A percentile compares a stretch with the other conserved stretches of the same genome.
phyloP scores from a whole-genome alignment of 2,329 filamentous ascomycete species.

The Epicoccum sorghinum region DNA sequence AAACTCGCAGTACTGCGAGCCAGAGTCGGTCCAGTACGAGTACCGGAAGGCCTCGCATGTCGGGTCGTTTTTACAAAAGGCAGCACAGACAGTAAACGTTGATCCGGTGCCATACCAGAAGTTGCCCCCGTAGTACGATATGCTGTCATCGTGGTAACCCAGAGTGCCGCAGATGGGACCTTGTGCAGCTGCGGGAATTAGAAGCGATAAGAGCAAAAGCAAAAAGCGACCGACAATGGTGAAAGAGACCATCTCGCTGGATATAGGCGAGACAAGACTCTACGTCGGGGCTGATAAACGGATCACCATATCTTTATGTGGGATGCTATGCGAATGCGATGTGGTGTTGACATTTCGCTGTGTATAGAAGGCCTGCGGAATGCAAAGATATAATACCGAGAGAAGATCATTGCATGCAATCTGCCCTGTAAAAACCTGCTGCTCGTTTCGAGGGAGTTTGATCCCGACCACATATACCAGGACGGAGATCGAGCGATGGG shows the following conservation, averaged over 20 bases:
- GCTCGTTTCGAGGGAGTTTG: too few species aligned
- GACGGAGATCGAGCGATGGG: background rate
- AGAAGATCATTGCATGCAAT: too few species aligned
- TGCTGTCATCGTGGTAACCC: conserved; percentile 18
- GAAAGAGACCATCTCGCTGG: background rate
- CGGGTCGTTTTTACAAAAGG: conserved; percentile 25
- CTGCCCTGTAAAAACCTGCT: too few species aligned
- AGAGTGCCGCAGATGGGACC: conserved; percentile 15
- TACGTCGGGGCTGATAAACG: too few species aligned
- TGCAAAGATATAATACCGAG: too few species aligned
- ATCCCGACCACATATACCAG: too few species aligned
- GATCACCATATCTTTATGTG: too few species aligned
- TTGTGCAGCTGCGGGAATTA: background rate
- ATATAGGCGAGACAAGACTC: too few species aligned
- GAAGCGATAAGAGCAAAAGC: background rate
- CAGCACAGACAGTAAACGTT: conserved; percentile 26
- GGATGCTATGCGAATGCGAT: too few species aligned
- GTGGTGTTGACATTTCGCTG: too few species aligned
- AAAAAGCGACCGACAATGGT: background rate
- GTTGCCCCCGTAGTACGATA: conserved; percentile 30
- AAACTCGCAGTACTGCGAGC: conserved; percentile 33
- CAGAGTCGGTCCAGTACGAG: conserved; percentile 22
- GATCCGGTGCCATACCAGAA: conserved; percentile 30
- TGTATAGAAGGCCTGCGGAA: background rate
- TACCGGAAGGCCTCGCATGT: conserved; percentile 29